Evolutionary conservation across 2,329 filamentous ascomycete genomes (phyloP).

Genomic region (Fusarium torreyae): DNA sequence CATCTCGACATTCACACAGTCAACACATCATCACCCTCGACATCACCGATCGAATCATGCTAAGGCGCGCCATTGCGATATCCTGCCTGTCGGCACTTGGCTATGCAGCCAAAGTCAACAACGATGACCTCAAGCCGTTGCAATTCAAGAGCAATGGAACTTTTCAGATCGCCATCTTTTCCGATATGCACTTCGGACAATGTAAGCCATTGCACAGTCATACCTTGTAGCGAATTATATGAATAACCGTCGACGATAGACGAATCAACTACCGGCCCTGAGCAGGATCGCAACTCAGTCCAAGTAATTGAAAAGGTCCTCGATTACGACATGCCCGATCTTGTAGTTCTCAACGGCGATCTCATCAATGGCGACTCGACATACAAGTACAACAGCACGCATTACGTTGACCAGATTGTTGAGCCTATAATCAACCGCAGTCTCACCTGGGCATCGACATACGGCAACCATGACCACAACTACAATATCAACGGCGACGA

Average conservation of each 20-base stretch:
- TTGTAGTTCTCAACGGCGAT: conserved; percentile 81
- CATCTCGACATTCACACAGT: not conserved
- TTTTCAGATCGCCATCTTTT: conserved; percentile 47
- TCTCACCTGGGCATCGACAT: conserved; percentile 76
- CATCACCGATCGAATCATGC: not conserved
- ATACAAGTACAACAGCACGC: conserved; percentile 66
- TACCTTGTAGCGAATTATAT: not conserved
- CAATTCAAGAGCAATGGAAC: conserved; percentile 39
- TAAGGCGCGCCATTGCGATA: conserved; percentile 6
- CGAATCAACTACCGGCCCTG: conserved; percentile 52
- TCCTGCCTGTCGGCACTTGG: conserved; percentile 18
- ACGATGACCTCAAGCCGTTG: conserved; percentile 34
- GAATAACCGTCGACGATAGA: conserved; percentile 15
- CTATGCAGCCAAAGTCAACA: conserved; percentile 19
- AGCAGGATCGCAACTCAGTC: conserved; percentile 70
- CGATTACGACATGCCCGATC: conserved; percentile 67
- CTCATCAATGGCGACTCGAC: conserved; percentile 78
- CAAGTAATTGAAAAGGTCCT: conserved; percentile 72
- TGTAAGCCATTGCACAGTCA: conserved; percentile 12
- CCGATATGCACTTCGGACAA: conserved; percentile 47
- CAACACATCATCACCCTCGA: not conserved
- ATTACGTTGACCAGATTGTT: conserved; percentile 73
- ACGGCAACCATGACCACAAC: conserved; percentile 79
- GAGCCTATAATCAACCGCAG: conserved; percentile 68
- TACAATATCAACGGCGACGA: conserved; percentile 67